These are phyloP conservation scores for Hysterangium stoloniferum DNA, from an alignment of 768 basidiomycete genomes.

Conservation along the genomic window DNA sequence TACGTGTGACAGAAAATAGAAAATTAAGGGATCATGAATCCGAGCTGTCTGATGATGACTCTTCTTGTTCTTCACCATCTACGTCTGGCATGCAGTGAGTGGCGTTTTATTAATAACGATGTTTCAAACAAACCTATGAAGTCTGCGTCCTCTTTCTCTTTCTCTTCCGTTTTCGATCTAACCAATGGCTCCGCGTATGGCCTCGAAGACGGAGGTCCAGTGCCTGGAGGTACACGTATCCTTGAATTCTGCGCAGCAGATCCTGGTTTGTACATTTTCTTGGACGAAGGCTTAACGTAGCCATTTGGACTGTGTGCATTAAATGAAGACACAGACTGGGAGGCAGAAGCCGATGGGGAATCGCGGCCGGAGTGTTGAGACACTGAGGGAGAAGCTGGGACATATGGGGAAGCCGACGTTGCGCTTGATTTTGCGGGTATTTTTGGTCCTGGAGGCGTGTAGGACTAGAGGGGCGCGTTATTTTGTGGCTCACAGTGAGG, in stretches of 20 bases:
- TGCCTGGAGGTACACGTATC: not conserved
- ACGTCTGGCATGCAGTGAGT: slow-evolving; percentile 4
- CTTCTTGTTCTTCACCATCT: slow-evolving; percentile 8
- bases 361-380: slow-evolving; percentile 10
- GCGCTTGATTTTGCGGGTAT: not conserved
- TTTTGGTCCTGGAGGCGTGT: not conserved
- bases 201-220: not conserved
- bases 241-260: slow-evolving; percentile 1
- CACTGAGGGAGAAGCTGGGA: slow-evolving; percentile 8
- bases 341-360: slow-evolving; percentile 4
- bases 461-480: not conserved
- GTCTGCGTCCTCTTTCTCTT: slow-evolving; percentile 3
- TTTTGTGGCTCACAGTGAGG: no score
- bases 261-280: not conserved
- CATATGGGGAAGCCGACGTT: slow-evolving; percentile 2
- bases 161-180: not conserved
- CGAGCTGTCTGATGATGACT: slow-evolving; percentile 5
- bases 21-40: no score
- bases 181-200: not conserved
- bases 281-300: not conserved
- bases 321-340: slow-evolving; percentile 6
- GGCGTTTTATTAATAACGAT: not conserved
- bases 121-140: slow-evolving; percentile 3
- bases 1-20: no score
- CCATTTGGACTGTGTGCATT: slow-evolving; percentile 5